Conservation (phyloP, 1,139 yeast species). For the Candida albicans region DNA sequence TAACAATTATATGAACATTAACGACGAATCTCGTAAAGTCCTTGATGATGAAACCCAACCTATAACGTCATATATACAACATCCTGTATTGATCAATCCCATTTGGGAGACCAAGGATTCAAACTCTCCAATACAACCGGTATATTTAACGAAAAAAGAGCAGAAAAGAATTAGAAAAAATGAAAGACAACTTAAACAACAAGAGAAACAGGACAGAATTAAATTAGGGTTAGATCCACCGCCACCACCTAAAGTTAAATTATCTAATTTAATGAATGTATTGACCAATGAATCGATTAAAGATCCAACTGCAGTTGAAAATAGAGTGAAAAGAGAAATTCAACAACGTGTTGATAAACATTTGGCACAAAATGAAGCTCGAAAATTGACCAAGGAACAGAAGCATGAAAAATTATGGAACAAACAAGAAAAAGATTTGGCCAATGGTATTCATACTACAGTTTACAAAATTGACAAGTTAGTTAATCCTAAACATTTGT, state of each 20-base stretch:
- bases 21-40: conserved; percentile 20
- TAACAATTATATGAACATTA: conserved; percentile 23
- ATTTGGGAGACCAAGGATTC: conserved; percentile 46
- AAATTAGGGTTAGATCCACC: conserved; percentile 82
- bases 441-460: conserved; percentile 52
- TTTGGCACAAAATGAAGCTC: conserved; percentile 55
- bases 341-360: conserved; percentile 64
- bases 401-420: conserved; percentile 47
- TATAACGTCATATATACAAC: conserved; percentile 68
- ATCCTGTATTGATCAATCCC: conserved; percentile 69
- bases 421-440: conserved; percentile 45
- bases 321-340: conserved; percentile 67
- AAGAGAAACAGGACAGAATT: conserved; percentile 76
- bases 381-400: conserved; percentile 64
- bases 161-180: conserved; percentile 71
- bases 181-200: conserved; percentile 60
- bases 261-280: conserved; percentile 81
- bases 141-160: conserved; percentile 76
- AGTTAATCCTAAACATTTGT: conserved; percentile 65
- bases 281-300: conserved; percentile 82
- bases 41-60: conserved; percentile 47
- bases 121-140: conserved; percentile 39
- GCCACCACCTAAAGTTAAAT: conserved; percentile 85
- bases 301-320: conserved; percentile 88
- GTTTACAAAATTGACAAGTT: conserved; percentile 60